Evolutionary conservation across 352 stramenopile genomes (phyloP), one percentile per base, ranked within the genome.

Genomic region (Globisporangium radiosum): DNA sequence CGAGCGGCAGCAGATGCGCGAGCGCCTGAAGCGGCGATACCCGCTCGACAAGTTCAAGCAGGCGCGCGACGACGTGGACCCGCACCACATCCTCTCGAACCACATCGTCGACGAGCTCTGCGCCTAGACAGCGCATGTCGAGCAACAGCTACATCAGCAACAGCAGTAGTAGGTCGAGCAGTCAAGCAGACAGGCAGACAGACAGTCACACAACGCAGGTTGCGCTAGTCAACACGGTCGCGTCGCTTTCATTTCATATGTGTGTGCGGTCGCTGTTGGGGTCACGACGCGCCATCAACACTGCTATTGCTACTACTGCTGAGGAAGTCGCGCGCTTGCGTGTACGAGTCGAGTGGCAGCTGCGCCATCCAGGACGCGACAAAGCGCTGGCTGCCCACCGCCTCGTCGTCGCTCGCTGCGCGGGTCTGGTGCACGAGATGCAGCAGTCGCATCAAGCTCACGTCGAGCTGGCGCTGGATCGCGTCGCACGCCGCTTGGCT

Each of bases 21-120:
- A 78, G 11, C 80, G 88, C 43, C 81, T 97, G 54, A 69, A 73
- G 25, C 75, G 78, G 60, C 70, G 83, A 56, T 98, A 97, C 76
- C 70, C 80, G n/a, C 62, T 98, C 25, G 65, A 92, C 5, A 73
- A 87, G 58, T 99, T 98, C 70, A 97, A 97, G 70, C 69, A 72
- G 56, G 81, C 85, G 33, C 79, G 96, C 44, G 75, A 91, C 54
- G 71, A 88, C 55, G 85, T 97, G 56, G 96, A 99, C 70, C 95
- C 95, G 14, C 87, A 98, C 60, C 84, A 94, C 56, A 94, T 98
- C 40, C 71, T 98, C 2, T 93, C 86, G 1, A 98, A 97, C 75
- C 57, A 79, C 51, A 85, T 97, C 44, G 61, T 98, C 15, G 87
- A 98, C 62, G 75, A 88, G 47, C 52, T 90, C 52, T 88, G 78